Percentiles rank a stretch among this genome's conserved stretches.
These are phyloP conservation scores for Stachybotrys echinatus DNA, from an alignment of 2,329 filamentous ascomycete genomes.

Conservation along the genomic window DNA sequence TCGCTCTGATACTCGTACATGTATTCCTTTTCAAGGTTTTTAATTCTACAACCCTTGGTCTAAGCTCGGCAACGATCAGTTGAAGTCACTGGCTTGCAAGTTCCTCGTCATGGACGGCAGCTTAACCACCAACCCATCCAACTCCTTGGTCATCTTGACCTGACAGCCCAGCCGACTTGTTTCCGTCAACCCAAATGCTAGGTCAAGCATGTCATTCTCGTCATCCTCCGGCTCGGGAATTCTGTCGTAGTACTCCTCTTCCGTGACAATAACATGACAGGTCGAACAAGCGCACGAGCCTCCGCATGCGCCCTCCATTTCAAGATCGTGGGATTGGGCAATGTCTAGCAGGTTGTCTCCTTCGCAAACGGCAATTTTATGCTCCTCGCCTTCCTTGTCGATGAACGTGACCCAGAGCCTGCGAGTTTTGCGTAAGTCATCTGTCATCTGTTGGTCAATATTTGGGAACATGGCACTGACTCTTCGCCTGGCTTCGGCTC, in stretches of 20 bases:
- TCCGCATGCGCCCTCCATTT: constrained; percentile 98
- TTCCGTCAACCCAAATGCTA: constrained; percentile 86
- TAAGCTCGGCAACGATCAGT: constrained; percentile 16
- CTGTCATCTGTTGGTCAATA: neutral
- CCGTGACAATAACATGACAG: constrained; percentile 81
- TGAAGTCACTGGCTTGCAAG: constrained; percentile 90
- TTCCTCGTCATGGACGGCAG: constrained; percentile 94
- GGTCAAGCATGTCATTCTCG: constrained; percentile 86
- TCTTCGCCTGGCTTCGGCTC: constrained; percentile 89
- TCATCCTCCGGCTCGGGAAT: constrained; percentile 75
- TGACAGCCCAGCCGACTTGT: constrained; percentile 82
- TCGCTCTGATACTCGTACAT: constrained; percentile 19
- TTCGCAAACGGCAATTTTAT: constrained; percentile 73
- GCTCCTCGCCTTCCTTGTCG: constrained; percentile 76
- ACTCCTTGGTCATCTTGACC: constrained; percentile 82
- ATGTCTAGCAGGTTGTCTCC: constrained; percentile 95
- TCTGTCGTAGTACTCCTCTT: constrained; percentile 68
- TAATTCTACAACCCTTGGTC: constrained; percentile 4
- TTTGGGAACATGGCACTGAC: constrained; percentile 42
- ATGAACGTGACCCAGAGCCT: constrained; percentile 89
- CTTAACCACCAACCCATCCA: constrained; percentile 81
- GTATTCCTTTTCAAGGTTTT: constrained; percentile 13
- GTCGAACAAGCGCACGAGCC: constrained; percentile 91
- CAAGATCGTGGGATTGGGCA: constrained; percentile 87
- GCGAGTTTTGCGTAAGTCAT: constrained; percentile 7